These are phyloP conservation scores for Erysimum cheiri DNA, from an alignment of 441 rosid species.

Conservation along the genomic window DNA sequence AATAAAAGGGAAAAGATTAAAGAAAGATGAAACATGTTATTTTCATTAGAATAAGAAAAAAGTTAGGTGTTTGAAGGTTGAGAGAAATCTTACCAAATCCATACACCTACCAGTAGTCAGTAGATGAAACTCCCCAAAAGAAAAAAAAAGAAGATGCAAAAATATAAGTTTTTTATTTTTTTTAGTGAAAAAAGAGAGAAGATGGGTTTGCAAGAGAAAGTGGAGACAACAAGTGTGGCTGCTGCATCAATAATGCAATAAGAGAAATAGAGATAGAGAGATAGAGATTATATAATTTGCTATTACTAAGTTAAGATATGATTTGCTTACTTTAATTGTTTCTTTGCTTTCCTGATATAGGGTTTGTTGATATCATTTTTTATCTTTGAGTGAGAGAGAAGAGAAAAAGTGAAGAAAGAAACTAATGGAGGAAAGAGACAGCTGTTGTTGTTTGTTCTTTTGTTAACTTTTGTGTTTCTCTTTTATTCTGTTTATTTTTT, in stretches of 20 bases:
- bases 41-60: constrained; percentile 24
- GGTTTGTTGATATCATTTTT: constrained; percentile 39
- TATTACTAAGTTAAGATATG: constrained; percentile 40
- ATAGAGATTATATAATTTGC: neutral
- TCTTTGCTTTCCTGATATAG: constrained; percentile 45
- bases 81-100: constrained; percentile 43
- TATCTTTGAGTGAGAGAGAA: constrained; percentile 15
- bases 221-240: constrained; percentile 40
- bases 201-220: constrained; percentile 40
- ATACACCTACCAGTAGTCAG: constrained; percentile 40
- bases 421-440: constrained; percentile 37
- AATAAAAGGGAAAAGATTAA: constrained; percentile 24
- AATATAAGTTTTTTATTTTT: neutral
- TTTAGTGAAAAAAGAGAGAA: neutral
- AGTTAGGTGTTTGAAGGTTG: constrained; percentile 27
- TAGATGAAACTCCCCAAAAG: constrained; percentile 25
- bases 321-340: constrained; percentile 38
- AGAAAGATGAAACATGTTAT: constrained; percentile 35
- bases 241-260: constrained; percentile 38
- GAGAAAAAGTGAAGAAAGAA: neutral
- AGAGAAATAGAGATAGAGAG: constrained; percentile 18
- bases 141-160: constrained; percentile 6
- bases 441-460: constrained; percentile 44
- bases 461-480: constrained; percentile 29
- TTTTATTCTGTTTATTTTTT: neutral